Base-by-base conservation (phyloP, 1,139 yeast genomes). In the Cylindricascospora bacillispora region DNA sequence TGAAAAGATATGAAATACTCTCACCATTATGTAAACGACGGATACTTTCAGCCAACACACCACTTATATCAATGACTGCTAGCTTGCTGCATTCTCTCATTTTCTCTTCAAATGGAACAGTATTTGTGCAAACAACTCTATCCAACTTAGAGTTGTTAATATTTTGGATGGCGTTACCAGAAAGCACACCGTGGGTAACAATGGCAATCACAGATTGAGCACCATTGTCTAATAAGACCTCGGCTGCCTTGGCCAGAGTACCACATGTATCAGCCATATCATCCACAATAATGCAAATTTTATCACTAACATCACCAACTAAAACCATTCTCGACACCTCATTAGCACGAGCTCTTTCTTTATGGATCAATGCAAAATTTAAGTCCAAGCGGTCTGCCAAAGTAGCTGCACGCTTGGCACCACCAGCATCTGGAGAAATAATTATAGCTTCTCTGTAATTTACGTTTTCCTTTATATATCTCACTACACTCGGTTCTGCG, bases 201-300 rank as follows among this genome's bases (percentile, higher is more conserved):
- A 89, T 80, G 26, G 97, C 97, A 48, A 89, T 78, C 26, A 89
- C 97, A 36, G 76, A 65, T 44, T 71, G 63, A 13, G 97, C 97
- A 15, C 75, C 77, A 49, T 85, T 79, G 28, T 74, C 80, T 38
- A 86, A 57, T 36, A 89, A 63, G 4, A 89, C 76, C 45, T 86
- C 95, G 15, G 95, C 95, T 24, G 98, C 97, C 60, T 86, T 89
- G 38, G 86, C 92, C 43, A 89, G 64, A 3, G 98, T 89, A 36
- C 97, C 97, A 61, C 97, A 89, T 14, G 98, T 89, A 54, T 89
- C 98, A 28, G 97, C 98, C 93, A 89, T 86, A 54, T 89, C 98
- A 59, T 89, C 98, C 26, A 89, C 93, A 43, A 89, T 72, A 35
- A 89, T 67, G 59, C 97, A 86, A 30, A 80, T 72, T 59, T 85